These are phyloP conservation scores for Aspergillus coremiiformis DNA, from an alignment of 495 filamentous ascomycete species.

Conservation along the genomic window DNA sequence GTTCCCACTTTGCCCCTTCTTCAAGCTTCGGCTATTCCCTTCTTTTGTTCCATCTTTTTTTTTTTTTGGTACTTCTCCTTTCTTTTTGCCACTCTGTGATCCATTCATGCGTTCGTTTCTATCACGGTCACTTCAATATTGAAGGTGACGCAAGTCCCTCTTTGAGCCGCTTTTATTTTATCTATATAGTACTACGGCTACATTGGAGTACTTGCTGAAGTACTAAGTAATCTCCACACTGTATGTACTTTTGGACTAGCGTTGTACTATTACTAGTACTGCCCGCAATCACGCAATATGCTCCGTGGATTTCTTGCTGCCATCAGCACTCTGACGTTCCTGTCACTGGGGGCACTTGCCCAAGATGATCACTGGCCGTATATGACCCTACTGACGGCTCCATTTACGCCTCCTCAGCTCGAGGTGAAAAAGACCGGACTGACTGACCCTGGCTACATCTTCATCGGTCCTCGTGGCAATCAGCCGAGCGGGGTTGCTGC, in stretches of 20 bases:
- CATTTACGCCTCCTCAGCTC: conserved; percentile 24
- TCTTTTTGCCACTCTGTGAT: background rate
- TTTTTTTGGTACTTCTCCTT: background rate
- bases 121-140: background rate
- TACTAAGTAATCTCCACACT: too few relatives aligned
- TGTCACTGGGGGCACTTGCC: conserved; percentile 20
- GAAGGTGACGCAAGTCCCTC: background rate
- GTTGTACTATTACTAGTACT: background rate
- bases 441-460: conserved; percentile 29
- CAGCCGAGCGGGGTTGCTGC: conserved; percentile 24
- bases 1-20: background rate
- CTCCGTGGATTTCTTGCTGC: conserved; percentile 12
- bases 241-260: too few relatives aligned
- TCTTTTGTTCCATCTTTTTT: background rate
- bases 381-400: conserved; percentile 20
- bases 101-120: background rate
- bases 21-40: background rate
- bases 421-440: conserved; percentile 24
- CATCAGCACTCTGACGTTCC: conserved; percentile 20
- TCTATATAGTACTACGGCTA: background rate
- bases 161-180: background rate
- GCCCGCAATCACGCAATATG: conserved; percentile 4
- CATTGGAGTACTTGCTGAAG: too few relatives aligned
- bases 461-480: conserved; percentile 28
- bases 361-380: conserved; percentile 18